Evolutionary conservation across 116 monocot species (phyloP).

Genomic region (Phalaenopsis hybrid): DNA sequence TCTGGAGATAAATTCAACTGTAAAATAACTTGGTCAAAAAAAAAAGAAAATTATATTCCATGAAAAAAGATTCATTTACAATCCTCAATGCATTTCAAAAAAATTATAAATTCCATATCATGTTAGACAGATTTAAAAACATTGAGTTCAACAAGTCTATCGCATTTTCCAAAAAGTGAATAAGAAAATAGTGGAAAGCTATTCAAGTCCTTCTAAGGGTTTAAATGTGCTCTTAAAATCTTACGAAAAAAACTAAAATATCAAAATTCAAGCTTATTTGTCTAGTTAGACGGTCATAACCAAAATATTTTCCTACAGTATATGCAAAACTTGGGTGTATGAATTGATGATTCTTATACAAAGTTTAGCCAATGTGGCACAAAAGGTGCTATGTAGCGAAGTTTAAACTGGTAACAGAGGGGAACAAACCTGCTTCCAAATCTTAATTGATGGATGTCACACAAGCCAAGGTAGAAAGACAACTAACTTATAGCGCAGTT

Average conservation of each 20-base stretch:
- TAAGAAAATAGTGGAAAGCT: background rate
- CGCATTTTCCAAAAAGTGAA: background rate
- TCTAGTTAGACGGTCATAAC: background rate
- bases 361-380: too few species aligned
- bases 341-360: background rate
- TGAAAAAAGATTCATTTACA: background rate
- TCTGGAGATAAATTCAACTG: conserved; percentile 44
- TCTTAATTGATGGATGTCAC: too few species aligned
- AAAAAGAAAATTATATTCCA: background rate
- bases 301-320: background rate
- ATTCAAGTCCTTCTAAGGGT: background rate
- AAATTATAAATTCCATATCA: background rate
- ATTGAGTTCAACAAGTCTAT: background rate
- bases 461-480: too few species aligned
- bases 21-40: background rate
- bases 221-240: background rate
- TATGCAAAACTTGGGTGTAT: background rate
- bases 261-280: background rate
- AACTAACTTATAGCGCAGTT: too few species aligned
- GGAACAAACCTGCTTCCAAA: too few species aligned
- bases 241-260: background rate
- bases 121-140: background rate
- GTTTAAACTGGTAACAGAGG: too few species aligned
- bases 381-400: too few species aligned
- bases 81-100: background rate